Evolutionary conservation across 139 green algal genomes (phyloP).

Genomic region (Nannochloris sp.): DNA sequence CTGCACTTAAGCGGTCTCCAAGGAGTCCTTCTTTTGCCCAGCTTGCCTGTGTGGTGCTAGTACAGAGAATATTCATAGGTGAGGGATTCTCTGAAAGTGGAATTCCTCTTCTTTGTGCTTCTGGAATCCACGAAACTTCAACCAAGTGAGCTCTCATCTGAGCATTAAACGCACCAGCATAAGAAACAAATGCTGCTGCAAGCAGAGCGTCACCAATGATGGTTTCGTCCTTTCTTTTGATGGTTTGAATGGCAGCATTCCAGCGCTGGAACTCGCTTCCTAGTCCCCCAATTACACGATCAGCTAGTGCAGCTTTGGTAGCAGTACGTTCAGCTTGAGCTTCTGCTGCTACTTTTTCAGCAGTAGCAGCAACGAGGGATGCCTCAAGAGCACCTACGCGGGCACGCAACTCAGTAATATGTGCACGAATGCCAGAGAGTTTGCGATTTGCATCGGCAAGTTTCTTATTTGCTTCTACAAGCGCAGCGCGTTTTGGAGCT

Average conservation of each 20-base stretch:
- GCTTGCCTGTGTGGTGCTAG: conserved; percentile 35
- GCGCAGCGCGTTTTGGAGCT: conserved; percentile 71
- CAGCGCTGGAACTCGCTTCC: conserved; percentile 81
- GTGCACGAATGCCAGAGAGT: conserved; percentile 67
- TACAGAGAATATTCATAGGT: conserved; percentile 42
- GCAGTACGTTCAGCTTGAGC: conserved; percentile 75
- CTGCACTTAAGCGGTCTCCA: conserved; percentile 67
- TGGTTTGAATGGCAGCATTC: conserved; percentile 65
- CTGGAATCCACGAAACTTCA: conserved; percentile 65
- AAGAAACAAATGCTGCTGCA: conserved; percentile 75
- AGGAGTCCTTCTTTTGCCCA: conserved; percentile 83
- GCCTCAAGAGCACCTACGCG: conserved; percentile 70
- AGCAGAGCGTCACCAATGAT: conserved; percentile 79
- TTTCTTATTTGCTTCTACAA: conserved; percentile 78
- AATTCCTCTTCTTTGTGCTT: conserved; percentile 60
- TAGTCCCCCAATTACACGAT: conserved; percentile 83
- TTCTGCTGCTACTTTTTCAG: conserved; percentile 82
- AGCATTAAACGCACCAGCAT: conserved; percentile 82
- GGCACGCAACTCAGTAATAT: conserved; percentile 79
- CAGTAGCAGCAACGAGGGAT: conserved; percentile 75
- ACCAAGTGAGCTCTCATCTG: conserved; percentile 60
- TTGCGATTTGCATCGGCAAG: conserved; percentile 80
- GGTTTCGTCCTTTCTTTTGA: conserved; percentile 42
- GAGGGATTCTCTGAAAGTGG: conserved; percentile 47
- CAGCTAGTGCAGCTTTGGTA: conserved; percentile 73